Base-by-base conservation (phyloP, 495 filamentous ascomycete species). In the Hypoxylon crocopeplum region DNA sequence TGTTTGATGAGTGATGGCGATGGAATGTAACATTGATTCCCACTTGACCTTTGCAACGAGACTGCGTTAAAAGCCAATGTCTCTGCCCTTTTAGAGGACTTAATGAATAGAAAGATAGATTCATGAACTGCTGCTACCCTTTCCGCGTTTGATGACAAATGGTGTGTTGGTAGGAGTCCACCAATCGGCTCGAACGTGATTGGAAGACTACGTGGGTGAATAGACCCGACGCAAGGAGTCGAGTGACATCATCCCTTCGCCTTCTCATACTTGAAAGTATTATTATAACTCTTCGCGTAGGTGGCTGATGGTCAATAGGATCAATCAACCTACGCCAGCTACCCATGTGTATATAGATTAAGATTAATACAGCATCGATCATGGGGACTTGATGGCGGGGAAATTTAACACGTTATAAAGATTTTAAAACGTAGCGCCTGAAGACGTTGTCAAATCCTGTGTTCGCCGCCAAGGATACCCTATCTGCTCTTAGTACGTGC, bases 21-120 rank as follows among this genome's bases (percentile, higher is more conserved):
- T 48, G 61, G 49, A 37, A 59, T 22, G 45, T 40, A 34, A 16
- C 24, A 44, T 21, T 49, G 44, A 46, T 55, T 64, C 48, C 45
- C 25, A 49, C 39, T 55, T 50, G 50, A 40, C 56, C 33, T 53
- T 64, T 25, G 49, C 38, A 34, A 56, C 22, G 36, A 50, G 20
- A 39, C 37, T 34, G 38, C 48, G 36, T 51, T 38, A 44, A 25
- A 50, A 40, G 50, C 50, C 38, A 27, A 32, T 45, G 33, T 49
- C 25, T 45, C 29, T 38, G 21, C 48, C 25, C 40, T 36, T 36
- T 24, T 45, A 51, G 33, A 59, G 50, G 56, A 25, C 39, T 50
- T 64, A 59, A 64, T 64, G 61, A 59, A 55, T 59, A 64, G 38
- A 59, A 56, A 56, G 38, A 63, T 19, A 58, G 40, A 51, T 34